phyloP scores from a whole-genome alignment of 352 stramenopile species.

The Pythium insidiosum region DNA sequence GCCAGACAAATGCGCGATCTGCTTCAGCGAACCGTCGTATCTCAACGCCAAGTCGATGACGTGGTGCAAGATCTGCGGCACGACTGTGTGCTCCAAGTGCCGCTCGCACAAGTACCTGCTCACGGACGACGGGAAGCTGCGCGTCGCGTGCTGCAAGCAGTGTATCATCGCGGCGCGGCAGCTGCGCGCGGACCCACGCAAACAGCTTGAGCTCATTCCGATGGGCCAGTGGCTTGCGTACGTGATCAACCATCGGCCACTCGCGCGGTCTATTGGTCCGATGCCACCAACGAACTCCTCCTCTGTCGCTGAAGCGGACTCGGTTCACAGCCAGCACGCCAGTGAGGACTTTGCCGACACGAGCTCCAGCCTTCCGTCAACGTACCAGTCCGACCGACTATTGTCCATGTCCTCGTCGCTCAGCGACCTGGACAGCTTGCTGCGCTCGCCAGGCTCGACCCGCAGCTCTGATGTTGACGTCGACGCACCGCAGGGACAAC shows the following conservation, averaged over 20 bases:
- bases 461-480: too few relatives aligned
- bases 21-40: conserved; percentile 2
- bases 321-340: not conserved
- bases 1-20: conserved; percentile 10
- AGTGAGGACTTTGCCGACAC: not conserved
- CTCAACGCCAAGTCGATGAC: conserved; percentile 16
- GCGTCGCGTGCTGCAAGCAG: conserved; percentile 19
- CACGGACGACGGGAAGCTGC: conserved; percentile 12
- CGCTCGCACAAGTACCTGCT: conserved; percentile 11
- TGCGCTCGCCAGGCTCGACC: too few relatives aligned
- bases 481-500: not conserved
- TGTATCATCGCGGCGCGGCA: conserved; percentile 14
- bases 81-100: conserved; percentile 16
- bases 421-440: not conserved
- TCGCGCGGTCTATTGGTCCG: not conserved
- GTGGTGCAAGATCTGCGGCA: conserved; percentile 20
- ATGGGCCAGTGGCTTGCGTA: conserved; percentile 5
- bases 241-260: not conserved
- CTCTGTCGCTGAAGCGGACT: not conserved
- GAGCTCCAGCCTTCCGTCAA: not conserved
- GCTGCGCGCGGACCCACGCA: conserved; percentile 2
- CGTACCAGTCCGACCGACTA: not conserved
- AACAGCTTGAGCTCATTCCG: conserved; percentile 9
- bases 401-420: not conserved
- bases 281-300: not conserved